Conservation (phyloP, 768 basidiomycete genomes). For the Boletus rubescentipes region DNA sequence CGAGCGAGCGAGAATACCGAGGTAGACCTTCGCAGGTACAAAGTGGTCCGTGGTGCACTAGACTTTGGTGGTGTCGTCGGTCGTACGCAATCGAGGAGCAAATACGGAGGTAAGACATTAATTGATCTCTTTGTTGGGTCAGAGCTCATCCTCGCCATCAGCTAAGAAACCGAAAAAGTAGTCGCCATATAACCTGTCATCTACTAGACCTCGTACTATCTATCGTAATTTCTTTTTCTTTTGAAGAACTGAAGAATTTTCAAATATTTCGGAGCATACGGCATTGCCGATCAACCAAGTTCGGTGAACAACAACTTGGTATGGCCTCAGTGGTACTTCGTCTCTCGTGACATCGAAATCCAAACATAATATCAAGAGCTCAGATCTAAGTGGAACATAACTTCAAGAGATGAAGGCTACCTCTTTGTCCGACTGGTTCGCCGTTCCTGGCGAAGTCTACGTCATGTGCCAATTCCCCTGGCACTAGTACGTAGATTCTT, state of each 20-base stretch:
- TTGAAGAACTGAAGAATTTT: neutral
- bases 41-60: constrained; percentile 87
- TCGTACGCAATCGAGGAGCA: constrained; percentile 77
- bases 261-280: neutral
- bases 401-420: too few species aligned
- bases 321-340: neutral
- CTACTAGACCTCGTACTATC: neutral
- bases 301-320: neutral
- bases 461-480: too few species aligned
- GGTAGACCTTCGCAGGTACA: constrained; percentile 62
- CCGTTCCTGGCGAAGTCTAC: too few species aligned
- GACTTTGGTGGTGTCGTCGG: constrained; percentile 92
- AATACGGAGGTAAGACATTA: constrained; percentile 76
- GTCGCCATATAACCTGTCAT: neutral
- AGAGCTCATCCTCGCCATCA: constrained; percentile 29
- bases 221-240: neutral
- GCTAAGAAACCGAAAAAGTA: constrained; percentile 89
- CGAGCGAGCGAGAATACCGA: neutral
- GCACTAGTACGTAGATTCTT: too few species aligned
- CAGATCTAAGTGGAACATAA: too few species aligned
- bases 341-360: too few species aligned
- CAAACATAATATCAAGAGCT: too few species aligned
- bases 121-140: neutral
- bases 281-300: neutral
- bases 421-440: too few species aligned